These are phyloP conservation scores for Microbotryum scabiosae DNA, from an alignment of 1,284 basidiomycete genomes.

Conservation along the genomic window DNA sequence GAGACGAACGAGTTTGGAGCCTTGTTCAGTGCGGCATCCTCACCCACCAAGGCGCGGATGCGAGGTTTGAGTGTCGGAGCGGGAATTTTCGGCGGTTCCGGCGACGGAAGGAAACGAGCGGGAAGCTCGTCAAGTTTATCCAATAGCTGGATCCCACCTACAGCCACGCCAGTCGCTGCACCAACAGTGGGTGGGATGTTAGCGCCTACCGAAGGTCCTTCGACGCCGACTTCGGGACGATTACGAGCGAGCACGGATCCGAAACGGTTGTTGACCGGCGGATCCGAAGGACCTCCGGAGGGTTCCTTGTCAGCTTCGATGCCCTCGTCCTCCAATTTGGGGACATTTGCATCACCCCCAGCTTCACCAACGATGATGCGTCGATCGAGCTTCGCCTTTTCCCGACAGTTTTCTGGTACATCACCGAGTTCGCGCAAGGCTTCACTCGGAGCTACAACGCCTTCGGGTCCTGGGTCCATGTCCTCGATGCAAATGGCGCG, in stretches of 20 bases:
- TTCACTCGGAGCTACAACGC: neutral
- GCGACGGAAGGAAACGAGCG: constrained; percentile 3
- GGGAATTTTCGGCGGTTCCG: constrained; percentile 7
- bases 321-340: too few relatives aligned
- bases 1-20: constrained; percentile 27
- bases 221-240: constrained; percentile 1
- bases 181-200: neutral
- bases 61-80: constrained; percentile 27
- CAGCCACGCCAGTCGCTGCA: neutral
- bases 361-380: too few relatives aligned
- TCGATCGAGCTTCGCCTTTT: too few relatives aligned
- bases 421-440: neutral
- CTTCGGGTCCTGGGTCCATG: neutral
- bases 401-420: too few relatives aligned
- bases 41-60: constrained; percentile 10
- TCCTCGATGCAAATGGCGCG: constrained; percentile 1
- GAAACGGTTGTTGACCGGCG: constrained; percentile 10
- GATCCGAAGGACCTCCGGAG: neutral
- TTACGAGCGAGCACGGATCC: constrained; percentile 25
- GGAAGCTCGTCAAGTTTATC: constrained; percentile 4
- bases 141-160: constrained; percentile 5
- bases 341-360: too few relatives aligned
- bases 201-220: neutral
- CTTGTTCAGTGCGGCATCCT: constrained; percentile 11
- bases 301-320: neutral